Evolutionary conservation across 1,284 basidiomycete genomes (phyloP), one percentile per base, ranked within the genome.

Genomic region (Cutaneotrichosporon dermatis): DNA sequence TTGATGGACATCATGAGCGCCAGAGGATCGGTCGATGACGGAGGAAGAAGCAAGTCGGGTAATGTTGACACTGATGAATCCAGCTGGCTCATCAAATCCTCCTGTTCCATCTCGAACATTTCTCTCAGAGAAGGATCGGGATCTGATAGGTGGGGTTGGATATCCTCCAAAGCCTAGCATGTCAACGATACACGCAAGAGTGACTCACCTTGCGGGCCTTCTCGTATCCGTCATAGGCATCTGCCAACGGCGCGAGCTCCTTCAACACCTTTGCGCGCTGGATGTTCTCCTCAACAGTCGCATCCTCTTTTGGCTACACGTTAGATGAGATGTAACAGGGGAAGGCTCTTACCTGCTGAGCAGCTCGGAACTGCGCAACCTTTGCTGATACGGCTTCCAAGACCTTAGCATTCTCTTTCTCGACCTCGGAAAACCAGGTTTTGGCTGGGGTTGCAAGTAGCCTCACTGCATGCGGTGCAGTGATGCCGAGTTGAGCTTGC

Each of bases 1-100:
- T 95, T 94, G 39, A 99, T 80, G 67, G 98, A 95, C 58, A 99
- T 79, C 57, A 98, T 81, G 0, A 90, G 89, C 3, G 89, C 88
- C 15, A 91, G 79, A 1, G 83, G 74, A 0, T 82, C 77, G 0
- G 89, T 88, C 6, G 82, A 69, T 0, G 88, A 87, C 0, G 84
- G 79, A 0, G 90, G 90, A 0, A 92, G 81, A 57, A 97, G 83
- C 4, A 90, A 80, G 0, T 81, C 61, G 0, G 90, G 87, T 63
- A 97, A 85, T 0, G 77, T 69, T 10, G 82, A 76, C 42, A 88
- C 71, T 37, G 86, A 72, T 0, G 73, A 61, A 11, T 81, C 75
- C 15, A 92, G 80, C 16, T 79, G 76, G 4, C 77, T 69, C 1
- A 81, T 75, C 33, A 92, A 83, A 0, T 77, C 65, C 1, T 77